Base-by-base conservation (phyloP, 352 stramenopile species). In the Halophytophthora polymorphica region DNA sequence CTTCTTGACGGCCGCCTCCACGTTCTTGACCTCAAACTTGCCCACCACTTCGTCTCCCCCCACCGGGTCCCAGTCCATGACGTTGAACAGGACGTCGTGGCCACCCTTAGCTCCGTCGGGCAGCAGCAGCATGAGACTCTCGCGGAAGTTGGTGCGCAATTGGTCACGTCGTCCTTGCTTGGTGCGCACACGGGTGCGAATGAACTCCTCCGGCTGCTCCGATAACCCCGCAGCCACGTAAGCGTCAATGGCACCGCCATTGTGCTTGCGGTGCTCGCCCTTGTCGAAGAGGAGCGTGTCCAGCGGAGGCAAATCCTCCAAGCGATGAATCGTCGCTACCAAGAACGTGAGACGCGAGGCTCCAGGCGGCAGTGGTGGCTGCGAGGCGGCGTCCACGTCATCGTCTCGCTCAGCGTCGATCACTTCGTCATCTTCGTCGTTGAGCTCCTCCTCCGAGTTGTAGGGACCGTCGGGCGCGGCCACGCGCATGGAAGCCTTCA, bases 61-160 rank as follows among this genome's bases (percentile, higher is more conserved):
- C 36, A 90, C 64, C 13, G 69, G 64, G 53, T 90, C 79, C 72
- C 73, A 88, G 47, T 90, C 79, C 67, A 83, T 86, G 23, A 90
- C 63, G 17, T 66, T 70, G 7, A 90, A 69, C 38, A 70, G 57
- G 25, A 77, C 58, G 35, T 64, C 39, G 33, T 53, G 51, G 35
- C 35, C 45, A 15, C 59, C 35, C 47, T 41, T 23, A 13, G 38
- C 6, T 43, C 55, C 42, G 7, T 74, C 63, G 0, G 56, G 53
- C 22, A 86, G 28, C 12, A 77, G 42, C 14, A 88, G 44, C 69
- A 86, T 82, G 29, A 90, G 51, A 36, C 71, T 81, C 57, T 90
- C 79, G 55, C 83, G 67, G 61, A 90, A 90, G 14, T 64, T 72
- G 3, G 66, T 66, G 52, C 66, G 77, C 13, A 90, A 55, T 52